Evolutionary conservation across 345 rosid genomes (phyloP).

Genomic region (Sapria himalayana): DNA sequence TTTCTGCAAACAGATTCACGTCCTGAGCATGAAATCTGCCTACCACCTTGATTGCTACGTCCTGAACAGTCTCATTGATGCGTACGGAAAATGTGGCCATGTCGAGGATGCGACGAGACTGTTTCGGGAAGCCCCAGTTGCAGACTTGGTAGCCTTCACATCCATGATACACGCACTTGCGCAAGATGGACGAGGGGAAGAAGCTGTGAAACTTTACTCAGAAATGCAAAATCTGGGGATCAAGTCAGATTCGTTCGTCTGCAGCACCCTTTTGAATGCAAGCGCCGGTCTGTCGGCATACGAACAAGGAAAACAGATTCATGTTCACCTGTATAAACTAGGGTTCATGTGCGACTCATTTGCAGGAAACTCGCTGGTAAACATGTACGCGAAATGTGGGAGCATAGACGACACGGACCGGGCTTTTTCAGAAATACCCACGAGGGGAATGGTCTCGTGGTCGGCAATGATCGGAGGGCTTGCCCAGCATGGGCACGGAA

Average conservation of each 20-base stretch:
- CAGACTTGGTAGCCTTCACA: conserved; percentile 30
- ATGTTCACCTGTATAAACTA: conserved; percentile 29
- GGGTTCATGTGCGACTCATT: conserved; percentile 32
- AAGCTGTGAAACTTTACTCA: conserved; percentile 32
- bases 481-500: conserved; percentile 40
- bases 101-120: conserved; percentile 21
- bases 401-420: conserved; percentile 34
- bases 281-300: conserved; percentile 46
- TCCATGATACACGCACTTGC: conserved; percentile 35
- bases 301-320: conserved; percentile 53
- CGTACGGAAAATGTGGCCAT: conserved; percentile 34
- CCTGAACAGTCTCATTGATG: conserved; percentile 33
- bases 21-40: conserved; percentile 25
- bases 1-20: conserved; percentile 26
- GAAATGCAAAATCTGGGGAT: conserved; percentile 20
- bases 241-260: conserved; percentile 39
- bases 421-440: conserved; percentile 25
- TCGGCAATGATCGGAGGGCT: conserved; percentile 40
- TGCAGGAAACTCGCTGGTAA: conserved; percentile 46
- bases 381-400: conserved; percentile 50
- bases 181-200: conserved; percentile 46
- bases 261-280: conserved; percentile 41
- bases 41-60: conserved; percentile 21
- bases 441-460: conserved; percentile 46
- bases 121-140: conserved; percentile 15